These are phyloP conservation scores for Phytophthora agathidicida DNA, from an alignment of 352 stramenopile species.

Conservation along the genomic window DNA sequence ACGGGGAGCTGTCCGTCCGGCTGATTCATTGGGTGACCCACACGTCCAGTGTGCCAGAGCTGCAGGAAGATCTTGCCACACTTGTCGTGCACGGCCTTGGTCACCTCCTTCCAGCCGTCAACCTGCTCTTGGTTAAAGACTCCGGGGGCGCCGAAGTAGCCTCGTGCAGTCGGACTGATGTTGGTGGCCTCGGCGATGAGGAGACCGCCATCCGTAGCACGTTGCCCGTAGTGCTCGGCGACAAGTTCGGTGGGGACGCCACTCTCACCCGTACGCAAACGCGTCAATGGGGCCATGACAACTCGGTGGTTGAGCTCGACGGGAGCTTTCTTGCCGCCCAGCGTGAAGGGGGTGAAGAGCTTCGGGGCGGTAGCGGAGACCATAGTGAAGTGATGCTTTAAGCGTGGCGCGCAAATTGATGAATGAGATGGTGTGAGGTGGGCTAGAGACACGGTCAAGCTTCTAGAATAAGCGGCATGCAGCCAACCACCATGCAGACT, in stretches of 20 bases:
- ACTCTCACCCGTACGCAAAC: slow-evolving; percentile 27
- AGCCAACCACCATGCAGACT: too few relatives aligned
- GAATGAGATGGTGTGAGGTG: slow-evolving; percentile 12
- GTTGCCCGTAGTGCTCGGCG: slow-evolving; percentile 47
- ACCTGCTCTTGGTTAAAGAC: slow-evolving; percentile 57
- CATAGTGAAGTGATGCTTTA: slow-evolving; percentile 3
- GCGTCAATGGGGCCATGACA: slow-evolving; percentile 58
- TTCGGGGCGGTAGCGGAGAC: slow-evolving; percentile 16
- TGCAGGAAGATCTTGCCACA: slow-evolving; percentile 21
- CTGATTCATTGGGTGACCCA: slow-evolving; percentile 22
- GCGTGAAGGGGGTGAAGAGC: slow-evolving; percentile 44
- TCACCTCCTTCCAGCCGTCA: slow-evolving; percentile 21
- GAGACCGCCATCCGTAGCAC: slow-evolving; percentile 45
- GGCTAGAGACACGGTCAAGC: too few relatives aligned
- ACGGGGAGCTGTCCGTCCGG: slow-evolving; percentile 16
- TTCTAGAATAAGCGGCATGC: too few relatives aligned
- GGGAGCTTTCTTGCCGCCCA: slow-evolving; percentile 34
- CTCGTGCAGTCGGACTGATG: slow-evolving; percentile 37
- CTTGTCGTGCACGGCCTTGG: slow-evolving; percentile 42
- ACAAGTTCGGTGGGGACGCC: slow-evolving; percentile 32
- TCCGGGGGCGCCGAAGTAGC: slow-evolving; percentile 32
- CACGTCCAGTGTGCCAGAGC: slow-evolving; percentile 23
- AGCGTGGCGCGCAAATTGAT: slow-evolving; percentile 2
- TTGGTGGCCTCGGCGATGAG: slow-evolving; percentile 64
- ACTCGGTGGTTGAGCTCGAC: slow-evolving; percentile 50